Conservation (phyloP, 768 basidiomycete genomes). For the Panaeolus cyanescens region DNA sequence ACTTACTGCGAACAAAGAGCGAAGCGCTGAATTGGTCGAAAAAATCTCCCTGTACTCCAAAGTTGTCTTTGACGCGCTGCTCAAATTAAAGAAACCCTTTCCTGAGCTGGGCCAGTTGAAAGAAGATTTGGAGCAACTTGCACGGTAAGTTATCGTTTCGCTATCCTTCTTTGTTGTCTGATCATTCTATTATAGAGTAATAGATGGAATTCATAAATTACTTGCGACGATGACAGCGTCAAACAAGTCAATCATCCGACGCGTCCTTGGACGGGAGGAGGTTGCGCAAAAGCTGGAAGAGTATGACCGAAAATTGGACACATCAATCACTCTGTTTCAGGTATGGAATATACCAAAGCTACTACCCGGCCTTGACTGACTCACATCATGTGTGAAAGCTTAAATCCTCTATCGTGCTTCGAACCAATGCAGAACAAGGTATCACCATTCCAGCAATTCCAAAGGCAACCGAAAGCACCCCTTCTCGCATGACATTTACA, state of each 20-base stretch:
- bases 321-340: conserved; percentile 28
- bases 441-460: neutral
- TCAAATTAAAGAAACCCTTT: conserved; percentile 9
- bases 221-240: conserved; percentile 13
- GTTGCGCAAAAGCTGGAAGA: conserved; percentile 17
- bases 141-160: conserved; percentile 13
- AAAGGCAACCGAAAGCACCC: neutral
- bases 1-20: conserved; percentile 22
- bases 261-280: conserved; percentile 20
- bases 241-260: conserved; percentile 16
- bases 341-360: conserved; percentile 7
- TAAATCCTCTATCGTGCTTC: conserved; percentile 16
- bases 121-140: conserved; percentile 19
- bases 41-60: conserved; percentile 24
- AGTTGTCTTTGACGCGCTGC: conserved; percentile 24
- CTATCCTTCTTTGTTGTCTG: neutral
- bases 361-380: neutral
- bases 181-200: conserved; percentile 13
- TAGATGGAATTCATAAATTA: conserved; percentile 20
- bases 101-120: conserved; percentile 15
- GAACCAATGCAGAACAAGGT: neutral
- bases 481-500: neutral
- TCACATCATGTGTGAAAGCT: conserved; percentile 4
- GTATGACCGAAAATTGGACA: conserved; percentile 27
- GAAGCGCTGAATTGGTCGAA: conserved; percentile 21